A percentile compares a stretch with the other conserved stretches of the same genome.
Conservation (phyloP, 257 asterid species). For the Apocynum venetum region DNA sequence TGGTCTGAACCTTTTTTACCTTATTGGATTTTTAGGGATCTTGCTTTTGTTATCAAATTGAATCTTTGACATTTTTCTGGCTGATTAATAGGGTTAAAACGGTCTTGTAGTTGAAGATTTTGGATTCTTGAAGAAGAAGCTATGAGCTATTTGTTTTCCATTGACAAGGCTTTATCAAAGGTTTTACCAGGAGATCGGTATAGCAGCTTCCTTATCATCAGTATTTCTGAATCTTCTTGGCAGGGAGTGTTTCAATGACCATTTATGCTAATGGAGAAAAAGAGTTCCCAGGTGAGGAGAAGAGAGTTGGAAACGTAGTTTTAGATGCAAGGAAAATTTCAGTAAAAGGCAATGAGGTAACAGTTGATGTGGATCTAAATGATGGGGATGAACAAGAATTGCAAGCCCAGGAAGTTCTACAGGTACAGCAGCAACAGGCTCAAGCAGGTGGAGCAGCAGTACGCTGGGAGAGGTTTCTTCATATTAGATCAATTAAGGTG, state of each 20-base stretch:
- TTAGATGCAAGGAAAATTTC: constrained; percentile 29
- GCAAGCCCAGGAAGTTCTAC: constrained; percentile 30
- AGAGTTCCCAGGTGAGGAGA: constrained; percentile 40
- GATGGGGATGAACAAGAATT: constrained; percentile 26
- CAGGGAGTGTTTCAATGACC: constrained; percentile 55
- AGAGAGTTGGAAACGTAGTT: constrained; percentile 27
- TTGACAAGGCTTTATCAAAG: constrained; percentile 41
- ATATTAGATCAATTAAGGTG: constrained; percentile 73
- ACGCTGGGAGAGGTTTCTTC: constrained; percentile 87
- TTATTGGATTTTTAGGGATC: constrained; percentile 6
- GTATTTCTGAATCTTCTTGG: constrained; percentile 44
- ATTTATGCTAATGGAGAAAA: constrained; percentile 43
- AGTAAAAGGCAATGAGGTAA: constrained; percentile 24
- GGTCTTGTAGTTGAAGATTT: constrained; percentile 24
- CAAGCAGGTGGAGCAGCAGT: constrained; percentile 39
- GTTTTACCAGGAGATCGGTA: constrained; percentile 26
- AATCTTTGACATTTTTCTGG: constrained; percentile 27
- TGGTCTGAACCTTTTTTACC: constrained; percentile 23
- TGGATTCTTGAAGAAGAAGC: constrained; percentile 41
- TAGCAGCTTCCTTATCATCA: constrained; percentile 33
- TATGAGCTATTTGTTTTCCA: constrained; percentile 35
- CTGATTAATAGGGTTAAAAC: constrained; percentile 33
- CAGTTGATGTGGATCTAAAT: constrained; percentile 16
- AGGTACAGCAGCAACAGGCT: constrained; percentile 46
- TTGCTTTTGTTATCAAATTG: constrained; percentile 21